A percentile compares a stretch with the other conserved stretches of the same genome.
Evolutionary conservation across 164 flowering plant genomes (phyloP).

Genomic region (Vitis cinerea): DNA sequence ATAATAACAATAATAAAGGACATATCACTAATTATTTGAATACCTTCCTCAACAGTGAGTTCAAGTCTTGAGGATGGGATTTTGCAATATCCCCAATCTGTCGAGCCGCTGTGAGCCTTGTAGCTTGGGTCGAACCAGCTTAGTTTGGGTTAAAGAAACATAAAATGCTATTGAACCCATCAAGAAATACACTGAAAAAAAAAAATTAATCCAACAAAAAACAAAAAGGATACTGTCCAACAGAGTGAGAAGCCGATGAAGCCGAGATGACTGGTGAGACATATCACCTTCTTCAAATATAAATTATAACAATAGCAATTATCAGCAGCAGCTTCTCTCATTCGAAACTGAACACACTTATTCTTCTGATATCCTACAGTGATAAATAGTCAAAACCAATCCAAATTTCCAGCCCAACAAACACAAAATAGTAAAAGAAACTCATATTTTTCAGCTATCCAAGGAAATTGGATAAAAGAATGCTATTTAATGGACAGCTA

Average conservation of each 20-base stretch:
- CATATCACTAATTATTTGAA: not conserved
- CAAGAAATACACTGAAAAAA: not conserved
- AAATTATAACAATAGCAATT: too few relatives aligned
- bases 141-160: conserved; percentile 31
- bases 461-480: too few relatives aligned
- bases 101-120: conserved; percentile 91
- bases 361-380: too few relatives aligned
- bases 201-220: not conserved
- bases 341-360: not conserved
- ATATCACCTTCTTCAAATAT: conserved; percentile 26
- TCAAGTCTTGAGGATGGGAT: conserved; percentile 86
- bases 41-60: conserved; percentile 77
- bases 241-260: conserved; percentile 80
- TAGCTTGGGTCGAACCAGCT: conserved; percentile 95
- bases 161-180: not conserved
- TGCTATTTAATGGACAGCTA: too few relatives aligned
- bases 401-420: too few relatives aligned
- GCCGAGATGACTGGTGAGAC: conserved; percentile 95
- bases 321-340: conserved; percentile 1
- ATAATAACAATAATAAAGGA: not conserved
- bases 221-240: conserved; percentile 77
- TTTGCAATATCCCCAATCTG: conserved; percentile 96
- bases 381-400: too few relatives aligned
- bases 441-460: too few relatives aligned
- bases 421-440: too few relatives aligned